Base-by-base conservation (phyloP, 164 flowering plant species). In the Nymphaea thermarum region DNA sequence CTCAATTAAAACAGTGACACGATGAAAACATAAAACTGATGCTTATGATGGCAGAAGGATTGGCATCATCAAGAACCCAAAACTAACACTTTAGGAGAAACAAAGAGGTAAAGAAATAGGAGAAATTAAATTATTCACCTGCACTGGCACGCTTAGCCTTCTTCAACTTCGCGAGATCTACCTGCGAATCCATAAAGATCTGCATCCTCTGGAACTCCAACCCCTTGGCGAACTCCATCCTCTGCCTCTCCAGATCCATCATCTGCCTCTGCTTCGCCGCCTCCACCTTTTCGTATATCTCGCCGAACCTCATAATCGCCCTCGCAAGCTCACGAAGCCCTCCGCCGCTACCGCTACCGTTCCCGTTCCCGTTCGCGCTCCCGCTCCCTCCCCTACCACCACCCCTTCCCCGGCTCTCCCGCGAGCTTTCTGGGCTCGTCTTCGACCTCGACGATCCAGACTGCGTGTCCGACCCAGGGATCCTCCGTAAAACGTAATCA, bases 171-270 rank as follows among this genome's bases (percentile, higher is more conserved):
- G 85, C 89, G 42, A 91, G 83, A 82, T 86, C 86, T 64, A 89
- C 82, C 78, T 91, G 97, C 12, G 87, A 84, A 59, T 91, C 92
- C 87, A 86, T 80, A 70, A 87, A 86, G 71, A 89, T 79, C 77
- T 84, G 83, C 97, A 89, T 86, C 75, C 96, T 82, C 77, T 89
- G 89, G 69, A 80, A 75, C 82, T 88, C 94, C 86, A 88, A 76
- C 75, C 80, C 87, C 78, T 83, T 88, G 3, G 82, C 81, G 72
- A 85, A 84, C 74, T 88, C 84, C 94, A 86, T 86, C 74, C 90
- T 80, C 77, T 91, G 88, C 80, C 87, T 91, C 84, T 91, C 96
- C 77, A 89, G 73, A 57, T 89, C 96, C 43, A 87, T 66, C 91
- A 86, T 80, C 74, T 87, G 93, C 77, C 82, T 73, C 77, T 85